A percentile compares a stretch with the other conserved stretches of the same genome.
These are phyloP conservation scores for Volutella citrinella DNA, from an alignment of 2,329 filamentous ascomycete genomes.

Conservation along the genomic window DNA sequence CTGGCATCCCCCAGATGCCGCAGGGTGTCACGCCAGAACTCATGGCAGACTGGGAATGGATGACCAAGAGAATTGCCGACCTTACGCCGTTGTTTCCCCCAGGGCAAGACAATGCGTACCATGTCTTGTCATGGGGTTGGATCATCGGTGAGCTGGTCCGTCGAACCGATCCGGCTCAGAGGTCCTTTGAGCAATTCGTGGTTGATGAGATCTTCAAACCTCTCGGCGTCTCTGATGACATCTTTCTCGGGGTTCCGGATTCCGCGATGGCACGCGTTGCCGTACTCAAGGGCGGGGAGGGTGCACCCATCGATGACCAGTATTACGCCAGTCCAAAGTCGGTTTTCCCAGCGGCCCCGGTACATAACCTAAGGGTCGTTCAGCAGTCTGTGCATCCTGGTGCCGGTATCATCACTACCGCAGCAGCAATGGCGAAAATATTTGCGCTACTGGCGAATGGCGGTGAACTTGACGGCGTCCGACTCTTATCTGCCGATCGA, in stretches of 20 bases:
- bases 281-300: slow-evolving; percentile 4
- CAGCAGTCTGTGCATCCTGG: slow-evolving; percentile 8
- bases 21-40: slow-evolving; percentile 4
- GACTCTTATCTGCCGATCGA: neutral
- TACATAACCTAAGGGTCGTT: slow-evolving; percentile 9
- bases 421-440: slow-evolving; percentile 1
- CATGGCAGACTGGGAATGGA: slow-evolving; percentile 12
- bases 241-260: slow-evolving; percentile 8
- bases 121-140: slow-evolving; percentile 10
- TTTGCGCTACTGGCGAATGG: slow-evolving; percentile 10
- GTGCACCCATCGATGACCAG: slow-evolving; percentile 1
- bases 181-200: slow-evolving; percentile 6
- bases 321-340: slow-evolving; percentile 3
- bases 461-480: slow-evolving; percentile 3
- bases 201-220: slow-evolving; percentile 5
- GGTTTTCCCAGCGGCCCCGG: slow-evolving; percentile 2
- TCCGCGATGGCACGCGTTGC: slow-evolving; percentile 4
- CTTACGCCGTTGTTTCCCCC: slow-evolving; percentile 5
- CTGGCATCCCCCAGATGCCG: slow-evolving; percentile 12
- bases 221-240: slow-evolving; percentile 2
- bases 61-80: slow-evolving; percentile 2
- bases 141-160: slow-evolving; percentile 7
- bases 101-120: slow-evolving; percentile 8
- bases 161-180: slow-evolving; percentile 4
- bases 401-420: slow-evolving; percentile 4